Evolutionary conservation across 169 alveolate genomes (phyloP).

Genomic region (Plasmodium cynomolgi): DNA sequence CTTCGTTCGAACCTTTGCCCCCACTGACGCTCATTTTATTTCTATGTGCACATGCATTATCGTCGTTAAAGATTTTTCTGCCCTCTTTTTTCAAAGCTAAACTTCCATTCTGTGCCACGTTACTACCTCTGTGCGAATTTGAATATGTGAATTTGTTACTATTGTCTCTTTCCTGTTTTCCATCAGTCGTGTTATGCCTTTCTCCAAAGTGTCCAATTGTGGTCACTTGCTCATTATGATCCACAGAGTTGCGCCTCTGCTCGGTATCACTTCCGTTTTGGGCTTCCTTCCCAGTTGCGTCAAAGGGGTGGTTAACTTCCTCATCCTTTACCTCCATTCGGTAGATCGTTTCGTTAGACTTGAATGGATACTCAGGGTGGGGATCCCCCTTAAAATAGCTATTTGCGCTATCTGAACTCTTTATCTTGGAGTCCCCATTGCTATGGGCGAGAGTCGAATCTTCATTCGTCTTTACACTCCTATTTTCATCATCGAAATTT

Average conservation of each 20-base stretch:
- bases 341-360: neutral
- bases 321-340: constrained; percentile 9
- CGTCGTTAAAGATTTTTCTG: neutral
- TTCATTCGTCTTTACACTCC: constrained; percentile 46
- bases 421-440: constrained; percentile 3
- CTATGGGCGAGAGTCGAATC: constrained; percentile 14
- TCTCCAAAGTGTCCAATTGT: neutral
- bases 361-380: neutral
- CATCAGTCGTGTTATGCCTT: neutral
- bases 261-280: neutral
- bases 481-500: constrained; percentile 32
- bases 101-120: constrained; percentile 5
- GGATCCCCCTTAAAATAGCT: neutral
- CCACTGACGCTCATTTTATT: neutral
- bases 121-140: constrained; percentile 8
- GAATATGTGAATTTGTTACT: neutral
- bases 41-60: neutral
- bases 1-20: constrained; percentile 14
- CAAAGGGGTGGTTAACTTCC: neutral
- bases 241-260: neutral
- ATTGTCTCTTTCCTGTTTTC: neutral
- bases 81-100: neutral
- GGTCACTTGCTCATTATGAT: neutral
- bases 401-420: constrained; percentile 1
- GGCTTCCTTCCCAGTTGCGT: neutral